Conservation (phyloP, 306 rosid genomes). For the Acmispon strigosus region DNA sequence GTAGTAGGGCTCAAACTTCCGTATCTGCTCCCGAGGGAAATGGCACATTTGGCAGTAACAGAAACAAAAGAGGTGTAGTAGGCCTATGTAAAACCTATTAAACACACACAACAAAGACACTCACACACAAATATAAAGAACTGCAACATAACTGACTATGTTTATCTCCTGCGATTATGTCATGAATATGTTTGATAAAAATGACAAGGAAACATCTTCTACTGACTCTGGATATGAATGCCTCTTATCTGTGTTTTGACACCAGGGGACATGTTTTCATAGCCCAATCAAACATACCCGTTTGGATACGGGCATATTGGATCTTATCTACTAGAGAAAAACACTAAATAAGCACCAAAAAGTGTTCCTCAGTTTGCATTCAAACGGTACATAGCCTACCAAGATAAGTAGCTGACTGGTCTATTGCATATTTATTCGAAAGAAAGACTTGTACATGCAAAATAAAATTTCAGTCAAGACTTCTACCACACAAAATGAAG, state of each 20-base stretch:
- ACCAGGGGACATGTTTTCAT: constrained; percentile 3
- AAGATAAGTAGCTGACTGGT: background rate
- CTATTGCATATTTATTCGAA: background rate
- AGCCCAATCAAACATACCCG: background rate
- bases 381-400: background rate
- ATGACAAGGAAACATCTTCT: background rate
- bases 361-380: too few species aligned
- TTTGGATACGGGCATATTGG: too few species aligned
- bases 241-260: background rate
- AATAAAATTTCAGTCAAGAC: constrained; percentile 2
- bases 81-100: background rate
- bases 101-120: background rate
- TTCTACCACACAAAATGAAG: background rate
- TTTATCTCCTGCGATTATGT: background rate
- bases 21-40: background rate
- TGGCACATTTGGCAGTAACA: background rate
- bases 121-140: too few species aligned
- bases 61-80: background rate
- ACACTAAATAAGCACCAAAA: too few species aligned
- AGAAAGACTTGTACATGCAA: background rate
- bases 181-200: background rate
- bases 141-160: background rate
- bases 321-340: too few species aligned
- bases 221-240: background rate
- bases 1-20: background rate